Percentiles rank a stretch among this genome's conserved stretches.
Evolutionary conservation across 1,139 yeast genomes (phyloP).

Genomic region (Geotrichum fermentans): DNA sequence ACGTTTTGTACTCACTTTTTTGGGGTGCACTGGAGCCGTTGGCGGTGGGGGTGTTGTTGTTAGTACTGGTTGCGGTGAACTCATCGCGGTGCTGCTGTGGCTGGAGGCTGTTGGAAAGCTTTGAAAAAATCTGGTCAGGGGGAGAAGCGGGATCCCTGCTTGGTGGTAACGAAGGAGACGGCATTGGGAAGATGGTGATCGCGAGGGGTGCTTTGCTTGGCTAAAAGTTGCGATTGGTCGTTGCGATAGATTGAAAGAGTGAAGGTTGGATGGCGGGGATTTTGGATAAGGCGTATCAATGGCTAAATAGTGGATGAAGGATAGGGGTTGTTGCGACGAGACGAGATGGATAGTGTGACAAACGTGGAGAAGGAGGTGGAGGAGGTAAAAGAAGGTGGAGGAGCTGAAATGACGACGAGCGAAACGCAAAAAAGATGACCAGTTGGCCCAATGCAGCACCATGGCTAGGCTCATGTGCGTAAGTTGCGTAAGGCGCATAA

Average conservation of each 20-base stretch:
- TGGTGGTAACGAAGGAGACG: slow-evolving; percentile 17
- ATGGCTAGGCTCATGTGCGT: too few species aligned
- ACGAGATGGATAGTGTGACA: slow-evolving; percentile 57
- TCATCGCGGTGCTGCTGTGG: slow-evolving; percentile 16
- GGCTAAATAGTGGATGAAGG: too few species aligned
- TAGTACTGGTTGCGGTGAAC: too few species aligned
- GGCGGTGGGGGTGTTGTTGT: too few species aligned
- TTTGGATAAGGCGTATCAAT: too few species aligned
- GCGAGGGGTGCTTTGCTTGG: slow-evolving; percentile 38
- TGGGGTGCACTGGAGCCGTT: slow-evolving; percentile 4
- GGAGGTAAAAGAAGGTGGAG: background rate
- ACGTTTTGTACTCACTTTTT: background rate
- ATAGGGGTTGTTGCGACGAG: background rate
- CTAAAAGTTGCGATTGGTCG: too few species aligned
- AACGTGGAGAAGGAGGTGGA: background rate
- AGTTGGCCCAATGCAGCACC: background rate
- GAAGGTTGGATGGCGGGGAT: too few species aligned
- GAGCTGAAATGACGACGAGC: background rate
- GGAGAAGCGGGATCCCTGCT: slow-evolving; percentile 11
- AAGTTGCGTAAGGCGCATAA: too few species aligned
- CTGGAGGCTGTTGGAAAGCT: slow-evolving; percentile 10
- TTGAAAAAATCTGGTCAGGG: slow-evolving; percentile 13
- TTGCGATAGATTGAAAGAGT: too few species aligned
- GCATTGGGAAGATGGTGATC: slow-evolving; percentile 37
- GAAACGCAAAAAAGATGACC: background rate